phyloP scores from a whole-genome alignment of 495 filamentous ascomycete species.

The Cladorrhinum samala region DNA sequence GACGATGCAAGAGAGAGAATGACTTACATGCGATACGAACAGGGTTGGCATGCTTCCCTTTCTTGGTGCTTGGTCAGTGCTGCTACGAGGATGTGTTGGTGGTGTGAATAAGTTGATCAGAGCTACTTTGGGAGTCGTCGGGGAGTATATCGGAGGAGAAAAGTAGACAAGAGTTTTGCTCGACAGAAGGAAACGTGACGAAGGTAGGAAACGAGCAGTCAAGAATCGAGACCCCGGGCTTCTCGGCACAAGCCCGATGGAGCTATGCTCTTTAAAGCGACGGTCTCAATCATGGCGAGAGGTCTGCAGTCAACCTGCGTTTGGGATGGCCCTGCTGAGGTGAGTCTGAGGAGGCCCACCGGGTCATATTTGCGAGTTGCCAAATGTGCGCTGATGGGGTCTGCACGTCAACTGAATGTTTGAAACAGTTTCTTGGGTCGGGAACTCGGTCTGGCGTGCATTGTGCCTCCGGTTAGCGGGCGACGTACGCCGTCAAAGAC shows the following conservation, averaged over 20 bases:
- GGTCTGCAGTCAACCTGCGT: too few species aligned
- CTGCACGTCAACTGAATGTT: neutral
- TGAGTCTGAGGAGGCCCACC: neutral
- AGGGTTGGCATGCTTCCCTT: neutral
- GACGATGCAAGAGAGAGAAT: too few species aligned
- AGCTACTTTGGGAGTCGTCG: neutral
- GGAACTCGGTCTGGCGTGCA: neutral
- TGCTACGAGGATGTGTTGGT: neutral
- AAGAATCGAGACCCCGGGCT: neutral
- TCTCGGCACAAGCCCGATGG: too few species aligned
- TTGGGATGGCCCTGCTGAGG: conserved; percentile 6
- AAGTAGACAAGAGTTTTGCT: neutral
- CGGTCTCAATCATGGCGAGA: too few species aligned
- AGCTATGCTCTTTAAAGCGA: too few species aligned
- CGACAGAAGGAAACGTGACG: neutral
- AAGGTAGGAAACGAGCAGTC: neutral
- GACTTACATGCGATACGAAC: conserved; percentile 1
- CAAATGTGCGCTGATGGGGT: too few species aligned
- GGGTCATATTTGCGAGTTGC: too few species aligned
- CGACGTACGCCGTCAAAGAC: conserved; percentile 3
- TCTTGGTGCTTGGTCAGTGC: neutral
- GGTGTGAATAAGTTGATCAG: neutral
- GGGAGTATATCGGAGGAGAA: neutral
- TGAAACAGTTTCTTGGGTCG: conserved; percentile 7
- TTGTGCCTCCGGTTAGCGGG: neutral